Conservation (phyloP, 352 stramenopile genomes). For the Phytophthora citricola region DNA sequence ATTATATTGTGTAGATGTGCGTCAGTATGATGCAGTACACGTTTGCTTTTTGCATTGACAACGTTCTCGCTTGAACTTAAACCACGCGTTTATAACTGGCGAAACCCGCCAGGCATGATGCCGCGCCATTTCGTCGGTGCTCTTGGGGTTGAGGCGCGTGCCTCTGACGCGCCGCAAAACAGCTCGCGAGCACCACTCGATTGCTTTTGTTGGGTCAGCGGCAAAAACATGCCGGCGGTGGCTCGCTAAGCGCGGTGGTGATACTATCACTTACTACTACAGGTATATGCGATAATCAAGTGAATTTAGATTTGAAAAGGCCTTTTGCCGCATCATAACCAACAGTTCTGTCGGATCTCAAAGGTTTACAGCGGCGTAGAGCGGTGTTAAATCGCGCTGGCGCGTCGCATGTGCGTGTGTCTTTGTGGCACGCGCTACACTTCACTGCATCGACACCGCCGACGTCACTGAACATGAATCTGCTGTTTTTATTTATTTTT, state of each 20-base stretch:
- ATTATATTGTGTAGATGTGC: neutral
- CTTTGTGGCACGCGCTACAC: slow-evolving; percentile 7
- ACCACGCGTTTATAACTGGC: slow-evolving; percentile 3
- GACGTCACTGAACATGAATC: slow-evolving; percentile 9
- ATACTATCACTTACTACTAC: neutral
- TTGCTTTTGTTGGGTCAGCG: slow-evolving; percentile 9
- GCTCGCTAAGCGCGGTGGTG: neutral
- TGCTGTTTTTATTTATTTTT: too few species aligned
- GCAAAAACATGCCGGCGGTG: slow-evolving; percentile 20
- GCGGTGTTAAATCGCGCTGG: slow-evolving; percentile 20
- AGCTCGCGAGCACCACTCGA: slow-evolving; percentile 4
- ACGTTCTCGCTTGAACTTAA: slow-evolving; percentile 13
- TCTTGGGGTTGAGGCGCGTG: slow-evolving; percentile 14
- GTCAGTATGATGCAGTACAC: neutral
- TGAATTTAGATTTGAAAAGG: too few species aligned
- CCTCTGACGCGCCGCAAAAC: slow-evolving; percentile 12
- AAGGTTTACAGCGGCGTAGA: neutral
- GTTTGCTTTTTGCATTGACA: too few species aligned
- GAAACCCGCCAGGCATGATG: slow-evolving; percentile 1
- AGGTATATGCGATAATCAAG: too few species aligned
- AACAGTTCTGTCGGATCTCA: too few species aligned
- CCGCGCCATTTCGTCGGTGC: slow-evolving; percentile 4
- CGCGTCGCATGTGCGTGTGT: slow-evolving; percentile 20
- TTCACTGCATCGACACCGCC: slow-evolving; percentile 8
- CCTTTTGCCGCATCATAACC: too few species aligned